Percentiles rank a stretch among this genome's conserved stretches.
These are phyloP conservation scores for Nyssa sinensis DNA, from an alignment of 148 eudicot genomes.

Conservation along the genomic window DNA sequence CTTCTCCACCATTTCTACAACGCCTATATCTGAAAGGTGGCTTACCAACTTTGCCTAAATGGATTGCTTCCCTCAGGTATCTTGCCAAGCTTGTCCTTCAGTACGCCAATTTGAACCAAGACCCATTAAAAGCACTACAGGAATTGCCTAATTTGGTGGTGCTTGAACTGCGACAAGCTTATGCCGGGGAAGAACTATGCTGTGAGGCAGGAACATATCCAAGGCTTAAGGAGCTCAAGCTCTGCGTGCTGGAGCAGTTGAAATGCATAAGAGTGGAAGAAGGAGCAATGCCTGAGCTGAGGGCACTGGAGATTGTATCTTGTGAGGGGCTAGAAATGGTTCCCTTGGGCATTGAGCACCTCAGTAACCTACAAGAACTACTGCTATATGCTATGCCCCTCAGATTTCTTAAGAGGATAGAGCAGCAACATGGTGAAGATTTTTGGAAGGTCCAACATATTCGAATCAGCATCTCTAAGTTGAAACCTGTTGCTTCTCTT, in stretches of 20 bases:
- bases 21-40: constrained; percentile 5
- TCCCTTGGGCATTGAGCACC: constrained; percentile 19
- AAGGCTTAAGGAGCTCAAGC: constrained; percentile 6
- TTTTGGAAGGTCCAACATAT: constrained; percentile 14
- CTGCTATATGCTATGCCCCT: neutral
- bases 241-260: neutral
- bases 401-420: neutral
- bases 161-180: constrained; percentile 16
- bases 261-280: constrained; percentile 3
- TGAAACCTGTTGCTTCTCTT: no score
- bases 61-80: constrained; percentile 3
- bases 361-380: constrained; percentile 1
- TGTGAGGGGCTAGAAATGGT: constrained; percentile 11
- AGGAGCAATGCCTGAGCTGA: constrained; percentile 14
- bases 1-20: constrained; percentile 7
- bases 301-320: neutral
- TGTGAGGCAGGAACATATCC: constrained; percentile 11
- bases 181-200: constrained; percentile 11
- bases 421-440: constrained; percentile 11
- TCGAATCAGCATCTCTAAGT: no score
- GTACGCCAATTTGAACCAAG: neutral
- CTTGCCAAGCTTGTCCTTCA: constrained; percentile 15
- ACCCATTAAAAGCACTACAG: constrained; percentile 15
- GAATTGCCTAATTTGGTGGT: constrained; percentile 12
- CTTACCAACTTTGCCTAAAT: constrained; percentile 9